These are phyloP conservation scores for Phialophora verrucosa DNA, from an alignment of 2,329 filamentous ascomycete genomes.

Conservation along the genomic window DNA sequence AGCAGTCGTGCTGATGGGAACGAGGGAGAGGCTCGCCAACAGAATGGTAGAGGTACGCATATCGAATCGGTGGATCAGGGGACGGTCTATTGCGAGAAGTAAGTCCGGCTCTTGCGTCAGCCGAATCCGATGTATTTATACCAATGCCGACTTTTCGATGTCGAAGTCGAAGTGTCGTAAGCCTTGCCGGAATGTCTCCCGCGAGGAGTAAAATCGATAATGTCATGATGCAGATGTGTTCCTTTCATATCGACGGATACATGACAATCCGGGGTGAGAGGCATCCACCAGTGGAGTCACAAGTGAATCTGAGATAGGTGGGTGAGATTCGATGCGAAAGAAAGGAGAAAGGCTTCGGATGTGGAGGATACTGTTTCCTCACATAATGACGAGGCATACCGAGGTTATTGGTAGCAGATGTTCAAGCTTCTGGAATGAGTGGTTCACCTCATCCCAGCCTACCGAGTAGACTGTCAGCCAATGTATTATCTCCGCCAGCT, in stretches of 20 bases:
- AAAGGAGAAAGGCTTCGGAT: background rate
- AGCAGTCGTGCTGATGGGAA: background rate
- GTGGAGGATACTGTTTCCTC: background rate
- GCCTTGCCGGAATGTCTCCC: background rate
- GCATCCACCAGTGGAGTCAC: background rate
- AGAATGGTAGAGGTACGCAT: constrained; percentile 7
- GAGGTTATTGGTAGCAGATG: background rate
- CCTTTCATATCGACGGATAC: background rate
- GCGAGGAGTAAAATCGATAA: background rate
- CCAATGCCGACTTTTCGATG: too few species aligned
- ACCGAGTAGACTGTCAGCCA: background rate
- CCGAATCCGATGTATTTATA: background rate
- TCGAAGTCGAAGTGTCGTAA: too few species aligned
- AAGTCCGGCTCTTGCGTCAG: constrained; percentile 11
- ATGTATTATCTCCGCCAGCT: background rate
- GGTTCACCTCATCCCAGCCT: background rate
- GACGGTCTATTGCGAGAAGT: background rate
- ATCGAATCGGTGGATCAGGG: background rate
- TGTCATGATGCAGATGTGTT: too few species aligned
- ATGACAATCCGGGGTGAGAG: background rate
- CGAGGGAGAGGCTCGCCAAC: background rate
- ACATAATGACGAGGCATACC: background rate
- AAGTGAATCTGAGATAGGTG: background rate
- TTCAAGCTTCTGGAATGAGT: background rate
- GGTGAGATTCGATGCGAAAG: background rate